Conservation (phyloP, 176 grass and related monocot species). For the Eremochloa ophiuroides region DNA sequence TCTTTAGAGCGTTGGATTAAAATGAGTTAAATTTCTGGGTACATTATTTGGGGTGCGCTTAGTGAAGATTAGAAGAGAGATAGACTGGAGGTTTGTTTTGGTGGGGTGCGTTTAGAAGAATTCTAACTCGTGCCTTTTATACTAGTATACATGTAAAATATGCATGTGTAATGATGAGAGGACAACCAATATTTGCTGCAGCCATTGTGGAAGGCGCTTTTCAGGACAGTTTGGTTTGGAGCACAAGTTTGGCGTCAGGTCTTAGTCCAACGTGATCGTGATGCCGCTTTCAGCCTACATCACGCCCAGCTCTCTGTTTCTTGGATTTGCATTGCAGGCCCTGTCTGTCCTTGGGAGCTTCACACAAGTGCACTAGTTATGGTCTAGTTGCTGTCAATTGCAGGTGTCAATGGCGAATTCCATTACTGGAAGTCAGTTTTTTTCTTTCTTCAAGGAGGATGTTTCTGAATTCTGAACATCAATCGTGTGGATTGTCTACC, state of each 20-base stretch:
- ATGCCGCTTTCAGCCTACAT: conserved; percentile 7
- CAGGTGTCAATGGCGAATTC: neutral
- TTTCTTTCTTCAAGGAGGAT: neutral
- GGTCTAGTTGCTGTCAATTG: neutral
- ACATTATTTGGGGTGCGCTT: no score
- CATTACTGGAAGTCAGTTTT: neutral
- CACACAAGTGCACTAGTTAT: neutral
- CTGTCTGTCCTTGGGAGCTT: neutral
- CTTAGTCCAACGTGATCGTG: conserved; percentile 1
- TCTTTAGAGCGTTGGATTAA: no score
- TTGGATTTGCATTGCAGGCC: neutral
- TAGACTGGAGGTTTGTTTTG: no score
- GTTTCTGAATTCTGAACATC: neutral
- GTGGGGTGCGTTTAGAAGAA: no score
- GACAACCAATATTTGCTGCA: neutral
- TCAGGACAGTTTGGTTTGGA: conserved; percentile 6
- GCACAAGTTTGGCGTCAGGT: conserved; percentile 4
- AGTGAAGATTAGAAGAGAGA: no score
- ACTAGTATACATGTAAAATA: no score
- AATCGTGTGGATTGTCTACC: neutral
- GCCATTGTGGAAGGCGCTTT: neutral
- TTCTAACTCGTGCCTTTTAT: no score
- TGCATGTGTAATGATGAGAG: neutral
- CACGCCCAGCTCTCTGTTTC: neutral
- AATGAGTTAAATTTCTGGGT: no score